phyloP scores from a whole-genome alignment of 768 basidiomycete genomes.

The Coprinopsis marcescibilis region DNA sequence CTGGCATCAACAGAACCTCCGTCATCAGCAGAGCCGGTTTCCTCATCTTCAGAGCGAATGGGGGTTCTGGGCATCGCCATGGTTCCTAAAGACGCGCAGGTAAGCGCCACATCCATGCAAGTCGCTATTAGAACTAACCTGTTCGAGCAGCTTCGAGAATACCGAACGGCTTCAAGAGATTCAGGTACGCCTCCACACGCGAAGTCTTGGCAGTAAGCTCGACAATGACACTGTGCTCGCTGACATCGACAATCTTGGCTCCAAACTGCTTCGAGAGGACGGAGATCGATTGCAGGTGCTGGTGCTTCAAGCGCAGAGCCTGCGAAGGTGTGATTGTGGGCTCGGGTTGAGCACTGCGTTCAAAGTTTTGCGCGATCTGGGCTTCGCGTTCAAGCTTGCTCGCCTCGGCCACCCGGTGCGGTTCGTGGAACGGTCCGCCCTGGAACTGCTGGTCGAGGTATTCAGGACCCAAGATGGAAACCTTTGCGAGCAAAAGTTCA shows the following conservation, averaged over 20 bases:
- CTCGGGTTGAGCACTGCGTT: constrained; percentile 40
- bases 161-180: constrained; percentile 88
- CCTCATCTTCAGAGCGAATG: constrained; percentile 61
- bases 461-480: constrained; percentile 96
- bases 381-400: constrained; percentile 68
- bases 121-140: constrained; percentile 44
- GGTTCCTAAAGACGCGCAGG: constrained; percentile 46
- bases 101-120: constrained; percentile 4
- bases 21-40: constrained; percentile 36
- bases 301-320: constrained; percentile 83
- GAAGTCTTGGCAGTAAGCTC: constrained; percentile 92
- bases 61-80: constrained; percentile 99
- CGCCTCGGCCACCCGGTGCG: constrained; percentile 37
- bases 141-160: constrained; percentile 93
- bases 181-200: constrained; percentile 90
- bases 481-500: constrained; percentile 91
- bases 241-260: constrained; percentile 90
- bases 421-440: constrained; percentile 80
- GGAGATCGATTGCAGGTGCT: constrained; percentile 83
- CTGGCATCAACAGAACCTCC: constrained; percentile 79
- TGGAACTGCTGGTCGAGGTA: constrained; percentile 89
- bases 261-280: constrained; percentile 84
- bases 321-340: constrained; percentile 68
- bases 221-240: constrained; percentile 91
- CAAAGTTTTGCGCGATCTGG: constrained; percentile 71